Percentiles rank a stretch among this genome's conserved stretches.
phyloP scores from a whole-genome alignment of 148 eudicot species.

The Talinum fruticosum region DNA sequence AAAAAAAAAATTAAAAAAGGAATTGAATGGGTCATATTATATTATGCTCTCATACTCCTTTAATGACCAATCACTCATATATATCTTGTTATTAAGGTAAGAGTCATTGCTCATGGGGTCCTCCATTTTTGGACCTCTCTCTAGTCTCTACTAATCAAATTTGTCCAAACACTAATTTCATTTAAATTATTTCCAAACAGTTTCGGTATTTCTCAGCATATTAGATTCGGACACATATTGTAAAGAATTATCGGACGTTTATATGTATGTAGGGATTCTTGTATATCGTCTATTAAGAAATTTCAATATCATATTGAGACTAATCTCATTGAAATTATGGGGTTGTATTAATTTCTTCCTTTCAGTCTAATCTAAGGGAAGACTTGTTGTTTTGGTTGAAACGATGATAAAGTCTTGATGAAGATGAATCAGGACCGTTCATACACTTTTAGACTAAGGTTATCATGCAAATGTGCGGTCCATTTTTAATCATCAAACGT shows the following conservation, averaged over 20 bases:
- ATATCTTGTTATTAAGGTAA: not conserved
- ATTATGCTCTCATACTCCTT: not conserved
- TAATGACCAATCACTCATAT: not conserved
- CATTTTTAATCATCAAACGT: not conserved
- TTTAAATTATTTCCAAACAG: no score
- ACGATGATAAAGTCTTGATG: not conserved
- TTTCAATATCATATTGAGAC: not conserved
- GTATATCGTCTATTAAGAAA: no score
- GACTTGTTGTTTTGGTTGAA: constrained; percentile 4
- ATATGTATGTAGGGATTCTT: no score
- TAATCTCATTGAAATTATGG: not conserved
- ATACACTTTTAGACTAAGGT: not conserved
- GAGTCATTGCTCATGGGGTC: not conserved
- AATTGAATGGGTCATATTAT: not conserved
- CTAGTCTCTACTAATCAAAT: no score
- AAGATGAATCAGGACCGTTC: not conserved
- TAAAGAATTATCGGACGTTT: no score
- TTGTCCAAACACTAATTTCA: no score
- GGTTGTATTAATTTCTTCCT: not conserved
- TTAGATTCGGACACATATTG: no score
- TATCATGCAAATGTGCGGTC: not conserved
- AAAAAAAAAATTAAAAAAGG: not conserved
- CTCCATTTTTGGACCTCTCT: not conserved
- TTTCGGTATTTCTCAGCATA: no score
- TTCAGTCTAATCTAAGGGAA: not conserved